These are phyloP conservation scores for Alternaria ethzedia DNA, from an alignment of 2,329 filamentous ascomycete species.

Conservation along the genomic window DNA sequence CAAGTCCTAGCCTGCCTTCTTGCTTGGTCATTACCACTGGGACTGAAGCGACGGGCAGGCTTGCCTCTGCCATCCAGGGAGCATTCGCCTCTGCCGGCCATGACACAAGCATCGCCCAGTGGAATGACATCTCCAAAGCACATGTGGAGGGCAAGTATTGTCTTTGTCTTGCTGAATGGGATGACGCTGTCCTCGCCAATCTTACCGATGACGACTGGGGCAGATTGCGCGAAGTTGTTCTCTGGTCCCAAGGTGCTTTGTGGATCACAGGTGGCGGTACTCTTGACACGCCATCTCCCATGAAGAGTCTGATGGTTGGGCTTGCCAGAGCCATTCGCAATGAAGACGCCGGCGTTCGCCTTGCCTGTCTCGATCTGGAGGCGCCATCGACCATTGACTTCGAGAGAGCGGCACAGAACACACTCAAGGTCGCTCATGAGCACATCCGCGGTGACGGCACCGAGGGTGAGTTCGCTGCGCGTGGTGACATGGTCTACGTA, in stretches of 20 bases:
- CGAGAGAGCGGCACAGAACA: neutral
- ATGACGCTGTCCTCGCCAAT: neutral
- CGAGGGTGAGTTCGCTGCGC: slow-evolving; percentile 6
- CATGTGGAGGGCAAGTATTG: slow-evolving; percentile 5
- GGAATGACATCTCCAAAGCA: neutral
- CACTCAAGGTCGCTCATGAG: slow-evolving; percentile 3
- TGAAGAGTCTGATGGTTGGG: slow-evolving; percentile 11
- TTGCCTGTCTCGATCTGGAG: slow-evolving; percentile 9
- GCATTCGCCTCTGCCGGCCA: slow-evolving; percentile 1
- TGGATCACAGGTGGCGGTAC: slow-evolving; percentile 12
- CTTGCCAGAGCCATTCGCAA: slow-evolving; percentile 11
- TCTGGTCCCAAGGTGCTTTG: slow-evolving; percentile 3
- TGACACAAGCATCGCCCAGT: neutral
- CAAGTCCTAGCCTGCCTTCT: neutral
- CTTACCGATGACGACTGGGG: slow-evolving; percentile 7
- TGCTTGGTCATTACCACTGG: slow-evolving; percentile 1
- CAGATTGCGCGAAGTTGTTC: slow-evolving; percentile 3
- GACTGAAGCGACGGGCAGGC: neutral
- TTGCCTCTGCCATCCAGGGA: neutral
- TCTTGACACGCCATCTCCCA: slow-evolving; percentile 2
- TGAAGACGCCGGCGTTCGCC: slow-evolving; percentile 3
- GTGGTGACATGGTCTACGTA: slow-evolving; percentile 2
- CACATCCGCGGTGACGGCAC: slow-evolving; percentile 5
- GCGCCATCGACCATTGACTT: neutral
- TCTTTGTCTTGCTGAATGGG: slow-evolving; percentile 9